Base-by-base conservation (phyloP, 306 rosid species). In the Luffa aegyptiaca region DNA sequence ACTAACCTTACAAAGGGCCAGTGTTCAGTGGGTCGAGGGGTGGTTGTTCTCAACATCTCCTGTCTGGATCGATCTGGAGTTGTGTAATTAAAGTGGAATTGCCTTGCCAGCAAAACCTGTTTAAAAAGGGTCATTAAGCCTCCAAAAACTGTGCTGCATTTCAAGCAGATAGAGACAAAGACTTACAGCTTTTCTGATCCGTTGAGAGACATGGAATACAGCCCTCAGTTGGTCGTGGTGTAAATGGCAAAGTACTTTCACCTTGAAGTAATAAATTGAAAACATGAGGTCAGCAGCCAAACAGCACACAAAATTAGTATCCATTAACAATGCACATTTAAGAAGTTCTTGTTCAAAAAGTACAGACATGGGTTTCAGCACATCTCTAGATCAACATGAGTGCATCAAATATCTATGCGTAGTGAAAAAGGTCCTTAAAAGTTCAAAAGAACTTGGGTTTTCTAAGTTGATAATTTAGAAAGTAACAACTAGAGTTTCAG, bases 181-280 rank as follows among this genome's bases (percentile, higher is more conserved):
- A 89, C 97, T 92, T 86, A 95, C 97, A 20, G 98, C 97, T 84
- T 86, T 91, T 80, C 97, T 83, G 71, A 95, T 76, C 83, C 90
- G 88, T 73, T 79, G 96, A 53, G 94, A 95, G 77, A 95, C 97
- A 84, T 95, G 99, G 79, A 95, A 95, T 55, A 91, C 97, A 26
- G 97, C 90, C 87, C 84, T 89, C 89, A 95, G 85, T 81, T 95
- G 99, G 79, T 95, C 99, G 59, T 95, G 99, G 80, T 93, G 99
- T 84, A 93, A 81, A 87, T 87, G 93, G 86, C 99, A 95, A 42
- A 91, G 85, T 79, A 95, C 48, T 83, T 89, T 91, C 66, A 95
- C 99, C 97, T 95, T 77, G 45, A 89, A 61, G 82, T 80, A 33
- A 41, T 44, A 51, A 82, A 75, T 39, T 36, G 79, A 71, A 80